Conservation (phyloP, 148 eudicot species). For the Vaccinium myrtillus region DNA sequence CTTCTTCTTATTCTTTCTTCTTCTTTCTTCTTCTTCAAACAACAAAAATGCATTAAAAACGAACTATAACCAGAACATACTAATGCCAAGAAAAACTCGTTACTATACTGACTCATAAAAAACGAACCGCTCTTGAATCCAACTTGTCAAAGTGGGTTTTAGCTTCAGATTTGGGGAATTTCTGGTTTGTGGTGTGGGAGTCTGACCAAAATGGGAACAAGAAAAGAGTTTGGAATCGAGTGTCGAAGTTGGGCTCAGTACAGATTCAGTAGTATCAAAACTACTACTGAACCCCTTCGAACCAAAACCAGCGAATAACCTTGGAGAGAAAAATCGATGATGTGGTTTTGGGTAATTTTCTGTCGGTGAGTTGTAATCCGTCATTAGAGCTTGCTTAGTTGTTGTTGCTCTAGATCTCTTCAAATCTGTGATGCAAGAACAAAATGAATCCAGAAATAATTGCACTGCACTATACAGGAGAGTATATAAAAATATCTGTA, state of each 20-base stretch:
- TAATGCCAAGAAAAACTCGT: no score
- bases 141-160: conserved; percentile 20
- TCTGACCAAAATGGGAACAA: conserved; percentile 39
- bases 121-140: conserved; percentile 40
- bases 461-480: no score
- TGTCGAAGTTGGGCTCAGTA: conserved; percentile 59
- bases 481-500: not conserved
- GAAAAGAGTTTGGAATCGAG: conserved; percentile 44
- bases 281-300: conserved; percentile 16
- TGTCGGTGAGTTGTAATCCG: conserved; percentile 35
- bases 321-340: conserved; percentile 35
- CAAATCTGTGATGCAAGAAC: not conserved
- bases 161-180: conserved; percentile 30
- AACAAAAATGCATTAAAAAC: no score
- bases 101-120: not conserved
- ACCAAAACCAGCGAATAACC: conserved; percentile 37
- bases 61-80: no score
- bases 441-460: not conserved
- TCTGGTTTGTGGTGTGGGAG: not conserved
- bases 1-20: no score
- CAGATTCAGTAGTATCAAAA: conserved; percentile 21
- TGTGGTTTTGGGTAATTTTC: conserved; percentile 21
- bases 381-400: conserved; percentile 36
- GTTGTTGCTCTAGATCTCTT: conserved; percentile 17
- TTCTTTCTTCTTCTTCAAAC: no score